Evolutionary conservation across 805 yeast species (phyloP).

Genomic region (Alloascoidea hylecoeti): DNA sequence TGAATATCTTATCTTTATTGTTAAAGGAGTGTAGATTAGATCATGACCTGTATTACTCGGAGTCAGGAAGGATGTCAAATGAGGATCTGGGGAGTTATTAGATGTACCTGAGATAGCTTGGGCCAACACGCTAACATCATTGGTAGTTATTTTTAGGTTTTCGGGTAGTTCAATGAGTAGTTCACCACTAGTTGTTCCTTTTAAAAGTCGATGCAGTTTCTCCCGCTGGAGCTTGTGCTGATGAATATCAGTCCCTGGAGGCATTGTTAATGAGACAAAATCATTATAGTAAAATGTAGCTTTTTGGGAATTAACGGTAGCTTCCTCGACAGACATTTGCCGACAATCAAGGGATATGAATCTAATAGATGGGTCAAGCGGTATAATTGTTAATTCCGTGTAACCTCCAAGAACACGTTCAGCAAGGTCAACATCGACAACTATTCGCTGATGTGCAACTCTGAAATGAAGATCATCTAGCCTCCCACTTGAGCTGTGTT

Average conservation of each 20-base stretch:
- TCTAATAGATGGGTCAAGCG: slow-evolving; percentile 44
- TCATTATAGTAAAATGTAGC: slow-evolving; percentile 46
- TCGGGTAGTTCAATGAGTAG: slow-evolving; percentile 52
- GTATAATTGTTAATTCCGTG: slow-evolving; percentile 74
- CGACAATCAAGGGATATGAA: slow-evolving; percentile 67
- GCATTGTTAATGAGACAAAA: slow-evolving; percentile 21
- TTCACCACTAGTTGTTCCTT: slow-evolving; percentile 49
- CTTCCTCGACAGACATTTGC: slow-evolving; percentile 49
- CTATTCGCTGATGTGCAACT: slow-evolving; percentile 75
- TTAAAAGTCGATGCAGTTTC: slow-evolving; percentile 36
- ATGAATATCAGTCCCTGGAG: slow-evolving; percentile 16
- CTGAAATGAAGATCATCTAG: slow-evolving; percentile 32
- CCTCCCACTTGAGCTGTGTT: not conserved
- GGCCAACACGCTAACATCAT: slow-evolving; percentile 21
- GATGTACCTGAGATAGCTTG: slow-evolving; percentile 4
- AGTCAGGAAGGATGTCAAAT: slow-evolving; percentile 5
- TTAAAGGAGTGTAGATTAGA: slow-evolving; percentile 53
- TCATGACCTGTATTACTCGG: slow-evolving; percentile 16
- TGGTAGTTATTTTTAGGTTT: slow-evolving; percentile 42
- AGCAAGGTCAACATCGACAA: slow-evolving; percentile 68
- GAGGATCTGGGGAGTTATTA: slow-evolving; percentile 9
- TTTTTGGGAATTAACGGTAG: slow-evolving; percentile 48
- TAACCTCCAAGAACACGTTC: slow-evolving; percentile 45
- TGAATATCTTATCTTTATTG: slow-evolving; percentile 52
- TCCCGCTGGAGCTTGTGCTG: slow-evolving; percentile 49